These are phyloP conservation scores for Sordariomycetes sp. DNA, from an alignment of 2,329 filamentous ascomycete genomes.

Conservation along the genomic window DNA sequence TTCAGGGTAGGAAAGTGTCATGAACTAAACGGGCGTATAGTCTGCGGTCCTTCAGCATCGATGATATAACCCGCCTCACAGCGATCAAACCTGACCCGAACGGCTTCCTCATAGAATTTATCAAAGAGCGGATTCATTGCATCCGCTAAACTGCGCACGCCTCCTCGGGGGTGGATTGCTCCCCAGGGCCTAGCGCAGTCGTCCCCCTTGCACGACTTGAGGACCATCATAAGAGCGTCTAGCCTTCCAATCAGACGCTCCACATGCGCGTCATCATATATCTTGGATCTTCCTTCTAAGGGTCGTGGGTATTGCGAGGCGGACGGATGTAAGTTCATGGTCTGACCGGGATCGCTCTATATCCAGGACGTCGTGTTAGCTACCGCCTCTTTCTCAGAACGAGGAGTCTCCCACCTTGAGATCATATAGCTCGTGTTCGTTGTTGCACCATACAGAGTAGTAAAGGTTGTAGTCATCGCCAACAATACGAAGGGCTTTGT, in stretches of 20 bases:
- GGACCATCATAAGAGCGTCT: constrained; percentile 47
- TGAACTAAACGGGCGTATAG: no score
- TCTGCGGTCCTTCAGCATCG: constrained; percentile 42
- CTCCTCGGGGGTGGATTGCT: constrained; percentile 40
- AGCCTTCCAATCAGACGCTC: constrained; percentile 18
- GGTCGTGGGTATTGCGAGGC: background rate
- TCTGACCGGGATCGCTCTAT: background rate
- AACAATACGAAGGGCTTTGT: constrained; percentile 40
- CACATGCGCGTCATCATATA: no score
- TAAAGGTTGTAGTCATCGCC: constrained; percentile 37
- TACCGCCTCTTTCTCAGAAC: background rate
- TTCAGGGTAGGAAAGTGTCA: no score
- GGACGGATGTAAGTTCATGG: background rate
- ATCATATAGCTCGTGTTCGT: constrained; percentile 37
- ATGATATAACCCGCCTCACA: constrained; percentile 48
- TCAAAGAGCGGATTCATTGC: constrained; percentile 39
- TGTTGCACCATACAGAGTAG: constrained; percentile 47
- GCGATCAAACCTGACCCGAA: constrained; percentile 36
- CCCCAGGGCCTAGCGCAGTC: constrained; percentile 46
- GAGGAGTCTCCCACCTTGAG: constrained; percentile 29
- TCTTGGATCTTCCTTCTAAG: background rate
- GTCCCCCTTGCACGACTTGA: constrained; percentile 47
- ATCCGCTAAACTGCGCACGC: constrained; percentile 39
- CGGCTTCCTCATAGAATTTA: constrained; percentile 38
- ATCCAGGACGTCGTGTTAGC: background rate